Evolutionary conservation across 345 rosid genomes (phyloP), one percentile per base, ranked within the genome.

Genomic region (Jatropha curcas): DNA sequence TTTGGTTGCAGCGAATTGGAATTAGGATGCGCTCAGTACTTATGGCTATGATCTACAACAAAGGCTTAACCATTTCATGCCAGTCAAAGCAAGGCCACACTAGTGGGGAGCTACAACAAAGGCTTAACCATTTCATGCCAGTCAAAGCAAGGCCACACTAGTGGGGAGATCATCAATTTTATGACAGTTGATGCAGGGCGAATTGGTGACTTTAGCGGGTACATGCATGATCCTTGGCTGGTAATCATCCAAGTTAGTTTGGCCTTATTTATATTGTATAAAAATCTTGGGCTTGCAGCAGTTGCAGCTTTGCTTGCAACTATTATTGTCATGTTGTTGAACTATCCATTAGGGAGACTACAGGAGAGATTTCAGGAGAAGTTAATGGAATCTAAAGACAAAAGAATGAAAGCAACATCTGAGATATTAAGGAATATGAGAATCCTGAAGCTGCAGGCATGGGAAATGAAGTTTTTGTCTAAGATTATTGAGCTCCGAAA

Each of bases 391-490:
- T 71, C 80, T 22, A 81, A 78, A 37, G 84, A 81, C 33, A 37
- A 71, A 22, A 56, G 82, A 53, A 81, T 81, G 84, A 81, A 74
- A 60, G 71, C 77, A 5, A 80, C 83, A 13, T 63, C 77, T 22
- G 83, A 80, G 59, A 65, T 72, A 33, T 45, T 80, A 8, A 50
- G 77, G 50, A 78, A 78, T 68, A 78, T 81, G 82, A 81, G 72
- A 63, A 81, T 78, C 50, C 79, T 78, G 51, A 81, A 81, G 58
- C 82, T 78, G 68, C 84, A 81, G 60, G 82, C 74, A 22, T 81
- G 84, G 84, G 84, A 81, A 67, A 77, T 78, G 77, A 81, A 71
- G 24, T 81, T 81, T 62, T 51, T 81, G 65, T 74, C 79, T 4
- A 81, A 74, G 71, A 75, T 77, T 68, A 25, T 57, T 45, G 75